Evolutionary conservation across 352 stramenopile genomes (phyloP), one percentile per base, ranked within the genome.

Genomic region (Globisporangium paroecandrum): DNA sequence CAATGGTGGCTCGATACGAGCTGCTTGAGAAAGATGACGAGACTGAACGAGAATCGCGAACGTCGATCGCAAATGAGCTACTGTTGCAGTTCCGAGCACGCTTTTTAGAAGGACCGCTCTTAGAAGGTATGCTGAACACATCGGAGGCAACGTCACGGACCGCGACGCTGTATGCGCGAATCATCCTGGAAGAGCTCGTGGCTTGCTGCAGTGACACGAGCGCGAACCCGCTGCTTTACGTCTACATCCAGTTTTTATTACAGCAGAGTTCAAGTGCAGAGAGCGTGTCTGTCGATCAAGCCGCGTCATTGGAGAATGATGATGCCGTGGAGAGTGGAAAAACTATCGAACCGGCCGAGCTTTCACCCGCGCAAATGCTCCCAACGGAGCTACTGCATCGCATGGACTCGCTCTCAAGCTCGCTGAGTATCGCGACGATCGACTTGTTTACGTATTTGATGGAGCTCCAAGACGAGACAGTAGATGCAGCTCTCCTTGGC

Each of bases 141-240:
- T 93, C 85, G 0, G 86, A 96, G 47, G 81, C 83, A 22, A 79
- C 75, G 15, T 72, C 83, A 15, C 79, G 82, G 22, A 90, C 88
- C 29, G 76, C 77, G 12, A 91, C 85, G 38, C 72, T 94, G 2
- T 96, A 96, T 56, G 76, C 88, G 1, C 77, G 83, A 12, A 86
- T 91, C 68, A 89, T 93, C 24, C 55, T 96, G 36, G 88, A 96
- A 75, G 85, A 94, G 54, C 73, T 96, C 22, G 83, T 79, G n/a
- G 68, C 85, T 0, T 94, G 85, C 55, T 79, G 85, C 32, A 77
- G 79, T 3, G 79, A 93, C 62, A 86, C 83, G 22, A 79, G 74
- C 32, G 78, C 86, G 18, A 96, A 94, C 68, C 88, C 88, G 20
- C 66, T 96, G 69, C 71, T 96, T 55, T 79, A 81, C 54, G 70